phyloP scores from a whole-genome alignment of 1,284 basidiomycete species.

The Leucocoprinus gongylophorus region DNA sequence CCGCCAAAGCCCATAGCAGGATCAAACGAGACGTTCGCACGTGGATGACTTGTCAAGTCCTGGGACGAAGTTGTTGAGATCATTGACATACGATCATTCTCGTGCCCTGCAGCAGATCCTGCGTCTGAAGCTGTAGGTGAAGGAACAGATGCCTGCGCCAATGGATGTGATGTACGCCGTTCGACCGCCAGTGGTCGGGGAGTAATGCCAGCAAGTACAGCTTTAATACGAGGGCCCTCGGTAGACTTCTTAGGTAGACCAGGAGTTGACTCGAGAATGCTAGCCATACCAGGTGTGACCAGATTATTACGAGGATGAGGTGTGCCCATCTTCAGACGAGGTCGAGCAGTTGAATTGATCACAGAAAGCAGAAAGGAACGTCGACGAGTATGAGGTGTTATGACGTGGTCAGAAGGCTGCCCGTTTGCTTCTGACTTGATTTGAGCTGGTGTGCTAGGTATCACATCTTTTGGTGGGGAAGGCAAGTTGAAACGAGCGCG shows the following conservation, averaged over 20 bases:
- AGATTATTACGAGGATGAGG: constrained; percentile 51
- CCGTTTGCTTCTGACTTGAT: constrained; percentile 22
- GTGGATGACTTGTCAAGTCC: constrained; percentile 72
- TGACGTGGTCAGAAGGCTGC: constrained; percentile 23
- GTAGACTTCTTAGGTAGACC: constrained; percentile 15
- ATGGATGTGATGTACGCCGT: constrained; percentile 47
- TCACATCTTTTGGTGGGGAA: constrained; percentile 29
- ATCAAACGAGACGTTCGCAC: constrained; percentile 80
- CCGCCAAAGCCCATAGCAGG: constrained; percentile 62
- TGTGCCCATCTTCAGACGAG: constrained; percentile 55
- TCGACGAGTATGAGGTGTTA: constrained; percentile 63
- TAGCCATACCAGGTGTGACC: constrained; percentile 29
- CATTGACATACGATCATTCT: constrained; percentile 50
- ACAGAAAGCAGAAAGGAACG: constrained; percentile 71
- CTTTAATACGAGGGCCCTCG: constrained; percentile 31
- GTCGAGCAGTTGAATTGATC: constrained; percentile 71
- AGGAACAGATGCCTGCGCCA: constrained; percentile 41
- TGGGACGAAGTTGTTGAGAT: constrained; percentile 78
- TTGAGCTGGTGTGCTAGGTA: constrained; percentile 27
- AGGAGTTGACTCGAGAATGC: constrained; percentile 31
- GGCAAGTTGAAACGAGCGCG: constrained; percentile 54
- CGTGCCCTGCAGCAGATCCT: constrained; percentile 19
- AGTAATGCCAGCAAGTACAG: constrained; percentile 56
- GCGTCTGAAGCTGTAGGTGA: constrained; percentile 25
- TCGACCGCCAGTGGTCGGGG: constrained; percentile 41